A percentile compares a stretch with the other conserved stretches of the same genome.
phyloP scores from a whole-genome alignment of 2,329 filamentous ascomycete genomes.

The Botrytis fabae region DNA sequence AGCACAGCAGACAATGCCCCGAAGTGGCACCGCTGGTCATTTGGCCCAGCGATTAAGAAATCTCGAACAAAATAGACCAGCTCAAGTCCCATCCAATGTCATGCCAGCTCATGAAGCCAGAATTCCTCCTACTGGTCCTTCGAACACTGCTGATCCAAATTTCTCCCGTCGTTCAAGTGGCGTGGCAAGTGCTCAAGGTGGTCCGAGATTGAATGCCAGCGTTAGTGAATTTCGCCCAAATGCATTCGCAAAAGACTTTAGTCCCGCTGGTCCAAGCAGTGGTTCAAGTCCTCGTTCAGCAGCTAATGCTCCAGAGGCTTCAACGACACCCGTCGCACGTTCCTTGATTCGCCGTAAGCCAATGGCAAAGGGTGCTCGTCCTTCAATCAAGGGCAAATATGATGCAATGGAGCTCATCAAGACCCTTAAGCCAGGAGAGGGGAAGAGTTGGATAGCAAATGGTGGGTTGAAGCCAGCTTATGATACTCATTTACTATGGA shows the following conservation, averaged over 20 bases:
- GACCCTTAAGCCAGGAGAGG: constrained; percentile 53
- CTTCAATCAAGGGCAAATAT: constrained; percentile 56
- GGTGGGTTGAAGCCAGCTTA: constrained; percentile 82
- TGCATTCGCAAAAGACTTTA: constrained; percentile 78
- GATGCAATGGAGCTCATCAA: constrained; percentile 62
- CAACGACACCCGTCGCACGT: constrained; percentile 45
- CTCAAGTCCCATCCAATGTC: constrained; percentile 29
- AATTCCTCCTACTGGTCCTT: constrained; percentile 71
- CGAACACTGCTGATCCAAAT: constrained; percentile 54
- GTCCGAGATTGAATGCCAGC: constrained; percentile 62
- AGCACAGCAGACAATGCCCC: constrained; percentile 33
- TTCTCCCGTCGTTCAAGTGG: constrained; percentile 56
- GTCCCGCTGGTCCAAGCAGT: constrained; percentile 64
- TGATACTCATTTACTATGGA: constrained; percentile 84
- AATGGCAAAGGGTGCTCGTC: constrained; percentile 56
- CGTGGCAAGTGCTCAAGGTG: constrained; percentile 52
- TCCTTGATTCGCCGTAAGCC: constrained; percentile 70
- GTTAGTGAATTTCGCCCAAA: constrained; percentile 83
- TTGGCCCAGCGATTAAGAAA: constrained; percentile 36
- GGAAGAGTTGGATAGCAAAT: constrained; percentile 70
- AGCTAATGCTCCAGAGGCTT: constrained; percentile 38
- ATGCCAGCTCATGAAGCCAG: constrained; percentile 58
- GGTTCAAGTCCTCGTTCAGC: constrained; percentile 70
- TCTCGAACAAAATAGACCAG: constrained; percentile 36
- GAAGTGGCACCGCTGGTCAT: constrained; percentile 30